Percentiles rank a stretch among this genome's conserved stretches.
These are phyloP conservation scores for Adiantum capillusveneris DNA, from an alignment of 75 land plant species.

Conservation along the genomic window DNA sequence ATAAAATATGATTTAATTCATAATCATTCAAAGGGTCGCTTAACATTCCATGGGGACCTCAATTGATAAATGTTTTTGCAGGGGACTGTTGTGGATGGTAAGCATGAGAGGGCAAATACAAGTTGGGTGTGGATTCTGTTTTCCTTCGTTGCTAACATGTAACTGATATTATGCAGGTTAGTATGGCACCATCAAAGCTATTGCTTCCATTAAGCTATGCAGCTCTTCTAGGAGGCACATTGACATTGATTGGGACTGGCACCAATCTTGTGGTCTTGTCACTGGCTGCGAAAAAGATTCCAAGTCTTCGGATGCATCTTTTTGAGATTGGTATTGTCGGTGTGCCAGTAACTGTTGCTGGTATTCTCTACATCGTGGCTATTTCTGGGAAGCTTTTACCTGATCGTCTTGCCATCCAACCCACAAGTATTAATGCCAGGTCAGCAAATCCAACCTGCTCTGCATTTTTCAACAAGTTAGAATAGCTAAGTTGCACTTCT, in stretches of 20 bases:
- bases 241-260: slow-evolving; percentile 36
- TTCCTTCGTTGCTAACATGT: no score
- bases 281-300: slow-evolving; percentile 33
- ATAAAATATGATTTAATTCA: no score
- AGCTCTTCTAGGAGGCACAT: slow-evolving; percentile 31
- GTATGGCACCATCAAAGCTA: slow-evolving; percentile 33
- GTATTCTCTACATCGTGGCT: slow-evolving; percentile 27
- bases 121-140: no score
- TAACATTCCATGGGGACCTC: background rate
- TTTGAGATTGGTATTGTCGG: slow-evolving; percentile 40
- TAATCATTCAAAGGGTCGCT: no score
- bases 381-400: slow-evolving; percentile 30
- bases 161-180: slow-evolving; percentile 11
- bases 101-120: no score
- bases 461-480: no score
- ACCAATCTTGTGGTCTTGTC: slow-evolving; percentile 38
- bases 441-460: background rate
- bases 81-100: no score
- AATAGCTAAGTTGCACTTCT: no score
- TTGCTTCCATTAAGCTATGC: slow-evolving; percentile 37
- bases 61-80: background rate
- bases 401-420: slow-evolving; percentile 17
- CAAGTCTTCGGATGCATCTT: slow-evolving; percentile 29
- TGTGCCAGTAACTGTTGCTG: slow-evolving; percentile 33
- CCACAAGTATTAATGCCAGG: slow-evolving; percentile 27